Evolutionary conservation across 192 early-diverging fungal species (phyloP), one percentile per base, ranked within the genome.

Genomic region (Bifiguratus adelaidae): DNA sequence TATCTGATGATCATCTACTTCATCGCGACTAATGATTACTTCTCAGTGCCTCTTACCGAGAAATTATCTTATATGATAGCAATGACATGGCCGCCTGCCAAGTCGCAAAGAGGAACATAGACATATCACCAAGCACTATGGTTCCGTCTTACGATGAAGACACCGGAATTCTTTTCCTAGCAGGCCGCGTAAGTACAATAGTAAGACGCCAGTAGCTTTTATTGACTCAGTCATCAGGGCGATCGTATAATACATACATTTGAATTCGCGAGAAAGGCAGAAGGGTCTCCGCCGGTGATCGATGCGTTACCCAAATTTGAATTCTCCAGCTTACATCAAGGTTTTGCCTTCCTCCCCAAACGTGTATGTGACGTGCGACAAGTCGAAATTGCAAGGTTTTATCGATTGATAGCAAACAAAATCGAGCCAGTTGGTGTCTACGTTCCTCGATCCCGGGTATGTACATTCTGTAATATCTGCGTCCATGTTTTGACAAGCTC

Each of bases 241-340:
- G 89, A 91, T 55, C 69, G 78, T 9, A 74, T 77, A 16, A 83
- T 88, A 30, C 76, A 80, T 36, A 74, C 84, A 7, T 91, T 73
- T 63, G 82, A 88, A 53, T 36, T 91, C 9, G 52, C 68, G 4
- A 64, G 61, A 7, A 51, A 58, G 22, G 47, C 41, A 1, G 55
- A 45, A 12, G 30, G 41, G 9, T 50, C 58, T 9, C 41, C 37
- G 2, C 26, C 50, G 5, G 16, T 48, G 8, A 54, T 75, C 21
- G 52, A 65, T 3, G 68, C 59, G 15, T 63, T 88, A 9, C 74
- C 81, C n/a, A 73, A 71, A 15, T 63, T 81, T 9, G 80, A 88
- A 41, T 60, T 69, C 2, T 42, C 64, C 4, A 67, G 70, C 6
- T 56, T 80, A 8, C 78, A 84, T 36, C 80, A 87, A 45, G 82